Conservation (phyloP, 2,329 filamentous ascomycete genomes). For the Neonectria coccinea region DNA sequence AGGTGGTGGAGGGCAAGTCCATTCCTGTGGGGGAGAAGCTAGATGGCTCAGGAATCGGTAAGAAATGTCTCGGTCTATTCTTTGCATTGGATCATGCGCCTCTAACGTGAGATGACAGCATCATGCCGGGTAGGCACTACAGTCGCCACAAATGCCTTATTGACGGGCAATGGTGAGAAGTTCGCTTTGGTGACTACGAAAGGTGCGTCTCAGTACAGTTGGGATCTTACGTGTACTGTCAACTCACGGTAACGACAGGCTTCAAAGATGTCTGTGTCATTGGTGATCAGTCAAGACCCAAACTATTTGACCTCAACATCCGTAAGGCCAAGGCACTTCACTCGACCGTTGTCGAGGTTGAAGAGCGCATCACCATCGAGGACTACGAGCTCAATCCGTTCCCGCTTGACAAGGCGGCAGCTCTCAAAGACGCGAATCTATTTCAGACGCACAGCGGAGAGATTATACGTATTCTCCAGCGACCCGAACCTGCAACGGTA, state of each 20-base stretch:
- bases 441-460: slow-evolving; percentile 71
- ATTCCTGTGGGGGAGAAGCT: slow-evolving; percentile 59
- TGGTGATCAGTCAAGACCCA: slow-evolving; percentile 77
- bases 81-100: neutral
- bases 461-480: slow-evolving; percentile 70
- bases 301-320: slow-evolving; percentile 78
- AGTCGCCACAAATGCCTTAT: slow-evolving; percentile 79
- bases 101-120: slow-evolving; percentile 55
- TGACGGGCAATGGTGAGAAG: slow-evolving; percentile 77
- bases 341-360: slow-evolving; percentile 74
- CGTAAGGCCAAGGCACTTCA: slow-evolving; percentile 75
- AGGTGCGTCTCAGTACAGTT: slow-evolving; percentile 5
- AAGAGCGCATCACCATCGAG: slow-evolving; percentile 78
- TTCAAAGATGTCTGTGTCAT: slow-evolving; percentile 80
- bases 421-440: slow-evolving; percentile 44
- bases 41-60: slow-evolving; percentile 50
- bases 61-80: neutral
- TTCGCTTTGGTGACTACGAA: slow-evolving; percentile 78
- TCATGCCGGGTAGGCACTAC: slow-evolving; percentile 82
- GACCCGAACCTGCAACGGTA: slow-evolving; percentile 63
- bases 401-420: slow-evolving; percentile 62
- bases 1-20: slow-evolving; percentile 62
- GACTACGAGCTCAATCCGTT: slow-evolving; percentile 75
- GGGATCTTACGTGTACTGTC: neutral
- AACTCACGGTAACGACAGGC: slow-evolving; percentile 21